Evolutionary conservation across 768 basidiomycete species (phyloP).

Genomic region (Cantharellus cinnabarinus): DNA sequence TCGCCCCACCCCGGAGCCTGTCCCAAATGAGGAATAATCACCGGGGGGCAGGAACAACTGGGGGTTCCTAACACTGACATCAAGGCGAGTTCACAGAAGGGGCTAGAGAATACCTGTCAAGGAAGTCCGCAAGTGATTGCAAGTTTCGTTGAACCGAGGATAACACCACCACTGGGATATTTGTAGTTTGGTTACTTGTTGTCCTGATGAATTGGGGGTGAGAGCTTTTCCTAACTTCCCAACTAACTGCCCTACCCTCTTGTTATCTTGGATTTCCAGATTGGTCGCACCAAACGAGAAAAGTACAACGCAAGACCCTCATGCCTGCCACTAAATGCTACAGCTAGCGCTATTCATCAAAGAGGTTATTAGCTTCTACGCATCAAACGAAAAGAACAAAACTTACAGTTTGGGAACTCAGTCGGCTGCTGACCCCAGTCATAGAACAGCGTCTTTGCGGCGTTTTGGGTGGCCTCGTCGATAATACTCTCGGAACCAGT

Average conservation of each 20-base stretch:
- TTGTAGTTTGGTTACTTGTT: constrained; percentile 28
- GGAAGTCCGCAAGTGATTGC: constrained; percentile 49
- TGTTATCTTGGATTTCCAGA: constrained; percentile 75
- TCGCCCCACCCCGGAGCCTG: constrained; percentile 19
- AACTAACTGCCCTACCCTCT: constrained; percentile 27
- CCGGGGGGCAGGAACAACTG: constrained; percentile 69
- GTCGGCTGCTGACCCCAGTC: constrained; percentile 3
- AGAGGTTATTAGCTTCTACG: background rate
- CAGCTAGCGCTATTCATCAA: constrained; percentile 10
- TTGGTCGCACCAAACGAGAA: constrained; percentile 59
- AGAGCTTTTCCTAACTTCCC: too few species aligned
- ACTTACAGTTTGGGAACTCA: background rate
- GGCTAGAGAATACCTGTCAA: constrained; percentile 8
- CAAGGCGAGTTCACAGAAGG: background rate
- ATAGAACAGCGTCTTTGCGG: constrained; percentile 3
- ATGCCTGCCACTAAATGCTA: constrained; percentile 68
- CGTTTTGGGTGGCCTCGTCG: background rate
- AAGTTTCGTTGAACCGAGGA: constrained; percentile 64
- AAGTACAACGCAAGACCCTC: constrained; percentile 81
- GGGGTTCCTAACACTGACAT: constrained; percentile 38
- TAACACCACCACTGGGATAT: constrained; percentile 40
- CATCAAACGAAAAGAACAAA: constrained; percentile 1
- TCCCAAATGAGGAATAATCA: constrained; percentile 35
- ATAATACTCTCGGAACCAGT: background rate
- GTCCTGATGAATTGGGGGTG: background rate